Base-by-base conservation (phyloP, 129 eudicot genomes). In the Deinandra increscens region DNA sequence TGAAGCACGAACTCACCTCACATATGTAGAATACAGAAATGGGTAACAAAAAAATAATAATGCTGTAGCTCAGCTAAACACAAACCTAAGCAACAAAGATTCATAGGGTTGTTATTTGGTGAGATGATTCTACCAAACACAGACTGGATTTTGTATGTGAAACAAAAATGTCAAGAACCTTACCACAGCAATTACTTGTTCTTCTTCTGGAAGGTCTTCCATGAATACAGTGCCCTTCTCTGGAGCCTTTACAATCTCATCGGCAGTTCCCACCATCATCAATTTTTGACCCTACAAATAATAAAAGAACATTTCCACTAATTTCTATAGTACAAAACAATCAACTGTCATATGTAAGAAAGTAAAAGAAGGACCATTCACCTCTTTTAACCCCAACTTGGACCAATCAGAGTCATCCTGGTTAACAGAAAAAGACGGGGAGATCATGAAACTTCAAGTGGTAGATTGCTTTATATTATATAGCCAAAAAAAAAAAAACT, bases 231-330 rank as follows among this genome's bases (percentile, higher is more conserved):
- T 85, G 18, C 87, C 95, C 81, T 93, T 93, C 81, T 93, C 98
- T 38, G 95, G 98, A 68, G 95, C 97, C 85, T 93, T 93, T 20
- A 89, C 80, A 60, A 93, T 80, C 83, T 89, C 98, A 73, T 93
- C 98, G 36, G 90, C 88, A 74, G 96, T 93, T 78, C 98, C 98
- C 95, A 92, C 89, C 98, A 92, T 92, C 98, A 92, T 92, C 71
- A 92, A 70, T 41, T 84, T 84, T 76, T 93, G 96, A 75, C 98
- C 92, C 98, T 93, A 66, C 10, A 77, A 4, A 45, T 76, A 70
- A 76, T 20, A 68, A 42, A 56, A 51, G 14, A 55, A 22, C 44
- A 29, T 31, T 29, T 45, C 49, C 22, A 53, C 68, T 10, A 43
- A 39, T 12, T 72, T 66, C 46, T 68, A 7, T 42, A 29, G 20